phyloP scores from a whole-genome alignment of 441 rosid species.

The Corymbia citriodora region DNA sequence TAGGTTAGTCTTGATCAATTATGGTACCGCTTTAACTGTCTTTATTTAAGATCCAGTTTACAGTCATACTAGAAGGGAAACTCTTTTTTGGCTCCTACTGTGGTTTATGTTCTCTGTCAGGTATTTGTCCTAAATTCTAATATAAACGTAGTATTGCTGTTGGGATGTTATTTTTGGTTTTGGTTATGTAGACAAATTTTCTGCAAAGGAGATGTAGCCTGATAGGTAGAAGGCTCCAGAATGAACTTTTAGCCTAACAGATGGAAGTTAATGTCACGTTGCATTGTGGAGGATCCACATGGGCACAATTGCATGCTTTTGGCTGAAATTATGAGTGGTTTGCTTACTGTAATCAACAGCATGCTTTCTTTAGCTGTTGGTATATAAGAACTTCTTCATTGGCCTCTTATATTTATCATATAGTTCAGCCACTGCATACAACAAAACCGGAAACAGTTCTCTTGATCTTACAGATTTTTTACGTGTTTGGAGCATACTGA shows the following conservation, averaged over 20 bases:
- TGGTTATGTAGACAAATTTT: neutral
- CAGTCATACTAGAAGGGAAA: neutral
- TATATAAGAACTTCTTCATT: neutral
- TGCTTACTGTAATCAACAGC: neutral
- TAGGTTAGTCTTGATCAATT: constrained; percentile 31
- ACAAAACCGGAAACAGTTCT: neutral
- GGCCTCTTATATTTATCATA: neutral
- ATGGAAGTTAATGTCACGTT: neutral
- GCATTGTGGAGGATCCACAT: neutral
- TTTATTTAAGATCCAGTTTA: neutral
- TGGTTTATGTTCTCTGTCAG: neutral
- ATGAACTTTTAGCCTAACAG: neutral
- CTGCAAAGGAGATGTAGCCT: neutral
- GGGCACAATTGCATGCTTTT: neutral
- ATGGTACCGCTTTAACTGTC: neutral
- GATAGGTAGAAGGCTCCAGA: neutral
- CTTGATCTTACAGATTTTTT: neutral
- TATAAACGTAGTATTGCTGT: neutral
- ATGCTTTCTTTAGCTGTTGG: neutral
- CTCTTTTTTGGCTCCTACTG: neutral
- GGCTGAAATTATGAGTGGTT: neutral
- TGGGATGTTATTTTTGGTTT: neutral
- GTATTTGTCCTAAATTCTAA: neutral
- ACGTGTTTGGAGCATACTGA: neutral
- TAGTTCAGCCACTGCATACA: neutral